Conservation (phyloP, 345 rosid genomes). For the Tarenaya hassleriana region DNA sequence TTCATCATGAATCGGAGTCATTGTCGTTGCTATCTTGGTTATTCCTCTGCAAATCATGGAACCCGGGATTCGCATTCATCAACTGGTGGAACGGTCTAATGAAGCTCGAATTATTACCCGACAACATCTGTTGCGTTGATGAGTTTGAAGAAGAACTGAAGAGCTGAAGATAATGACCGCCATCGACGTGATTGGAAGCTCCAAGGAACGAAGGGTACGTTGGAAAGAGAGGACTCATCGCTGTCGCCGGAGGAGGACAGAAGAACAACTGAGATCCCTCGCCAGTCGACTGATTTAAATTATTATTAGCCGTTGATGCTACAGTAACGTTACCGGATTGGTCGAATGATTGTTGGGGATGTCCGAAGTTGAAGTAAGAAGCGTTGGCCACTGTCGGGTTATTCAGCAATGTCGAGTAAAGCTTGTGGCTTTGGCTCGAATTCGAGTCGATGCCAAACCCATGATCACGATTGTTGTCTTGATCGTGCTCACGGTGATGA, state of each 20-base stretch:
- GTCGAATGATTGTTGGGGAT: constrained; percentile 51
- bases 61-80: neutral
- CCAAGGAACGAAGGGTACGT: constrained; percentile 38
- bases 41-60: neutral
- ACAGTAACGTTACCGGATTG: constrained; percentile 52
- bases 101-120: constrained; percentile 4
- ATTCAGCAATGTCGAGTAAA: constrained; percentile 38
- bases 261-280: constrained; percentile 37
- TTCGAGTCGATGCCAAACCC: constrained; percentile 25
- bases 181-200: neutral
- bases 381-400: constrained; percentile 30
- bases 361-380: constrained; percentile 43
- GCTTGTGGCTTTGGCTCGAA: constrained; percentile 23
- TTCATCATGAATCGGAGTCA: no score
- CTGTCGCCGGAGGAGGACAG: constrained; percentile 29
- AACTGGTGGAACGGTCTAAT: neutral
- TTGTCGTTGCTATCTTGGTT: no score
- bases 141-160: constrained; percentile 24
- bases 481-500: constrained; percentile 13
- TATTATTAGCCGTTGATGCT: constrained; percentile 30
- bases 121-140: constrained; percentile 21
- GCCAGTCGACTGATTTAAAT: constrained; percentile 20
- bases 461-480: constrained; percentile 31
- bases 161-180: constrained; percentile 36
- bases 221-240: constrained; percentile 39